Evolutionary conservation across 495 filamentous ascomycete species (phyloP).

Genomic region (Gamarada debralockiae): DNA sequence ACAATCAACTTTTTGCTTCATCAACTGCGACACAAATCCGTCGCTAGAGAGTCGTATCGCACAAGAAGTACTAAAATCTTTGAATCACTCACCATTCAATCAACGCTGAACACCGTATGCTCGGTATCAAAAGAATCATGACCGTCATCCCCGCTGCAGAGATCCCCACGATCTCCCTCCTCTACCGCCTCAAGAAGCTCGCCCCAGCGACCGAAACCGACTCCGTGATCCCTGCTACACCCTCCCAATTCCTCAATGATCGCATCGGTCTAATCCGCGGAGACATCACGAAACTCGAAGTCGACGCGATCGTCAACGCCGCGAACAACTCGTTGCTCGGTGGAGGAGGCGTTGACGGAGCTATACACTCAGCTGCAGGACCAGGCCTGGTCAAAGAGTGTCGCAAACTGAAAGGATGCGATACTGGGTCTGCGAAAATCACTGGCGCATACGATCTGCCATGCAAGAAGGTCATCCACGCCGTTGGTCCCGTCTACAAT

Average conservation of each 20-base stretch:
- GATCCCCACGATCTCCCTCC: conserved; percentile 61
- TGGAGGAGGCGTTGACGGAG: conserved; percentile 84
- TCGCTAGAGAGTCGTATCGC: too few species aligned
- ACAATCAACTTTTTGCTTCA: not conserved
- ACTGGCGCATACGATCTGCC: conserved; percentile 74
- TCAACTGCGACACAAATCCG: too few species aligned
- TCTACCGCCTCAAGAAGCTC: conserved; percentile 53
- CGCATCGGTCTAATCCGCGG: conserved; percentile 64
- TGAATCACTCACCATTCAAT: too few species aligned
- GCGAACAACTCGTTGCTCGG: conserved; percentile 77
- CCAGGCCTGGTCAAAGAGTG: conserved; percentile 65
- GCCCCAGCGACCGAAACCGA: conserved; percentile 10
- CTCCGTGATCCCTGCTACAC: not conserved
- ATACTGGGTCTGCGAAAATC: conserved; percentile 79
- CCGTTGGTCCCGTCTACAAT: conserved; percentile 84
- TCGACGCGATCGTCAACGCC: conserved; percentile 90
- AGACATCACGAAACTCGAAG: conserved; percentile 79
- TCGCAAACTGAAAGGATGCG: conserved; percentile 60
- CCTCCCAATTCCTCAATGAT: conserved; percentile 59
- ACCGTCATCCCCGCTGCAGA: conserved; percentile 31
- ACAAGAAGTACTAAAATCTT: too few species aligned
- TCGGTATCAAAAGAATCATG: conserved; percentile 19
- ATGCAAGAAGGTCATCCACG: conserved; percentile 76
- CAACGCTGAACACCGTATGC: too few species aligned
- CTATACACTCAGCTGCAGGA: conserved; percentile 84